Conservation (phyloP, 495 filamentous ascomycete genomes). For the Haplographium delicatum region DNA sequence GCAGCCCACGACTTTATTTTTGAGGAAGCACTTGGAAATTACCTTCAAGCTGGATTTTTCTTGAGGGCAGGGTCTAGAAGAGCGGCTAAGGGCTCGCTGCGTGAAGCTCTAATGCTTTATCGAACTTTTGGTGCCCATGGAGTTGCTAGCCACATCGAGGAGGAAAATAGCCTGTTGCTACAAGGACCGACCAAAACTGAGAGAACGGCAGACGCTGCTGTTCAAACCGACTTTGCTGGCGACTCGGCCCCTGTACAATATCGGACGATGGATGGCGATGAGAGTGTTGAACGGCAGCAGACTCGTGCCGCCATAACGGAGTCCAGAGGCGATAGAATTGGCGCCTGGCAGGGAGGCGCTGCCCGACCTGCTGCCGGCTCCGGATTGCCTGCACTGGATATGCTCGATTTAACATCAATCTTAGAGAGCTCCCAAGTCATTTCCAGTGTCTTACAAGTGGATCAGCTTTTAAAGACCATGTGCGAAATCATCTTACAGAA, state of each 20-base stretch:
- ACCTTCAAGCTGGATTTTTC: constrained; percentile 71
- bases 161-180: constrained; percentile 67
- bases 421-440: constrained; percentile 85
- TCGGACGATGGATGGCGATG: constrained; percentile 43
- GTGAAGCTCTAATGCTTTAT: constrained; percentile 70
- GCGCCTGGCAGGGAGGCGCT: constrained; percentile 53
- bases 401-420: constrained; percentile 83
- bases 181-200: constrained; percentile 56
- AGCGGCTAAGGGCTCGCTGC: constrained; percentile 64
- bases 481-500: constrained; percentile 85
- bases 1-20: constrained; percentile 70
- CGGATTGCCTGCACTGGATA: constrained; percentile 59
- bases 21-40: constrained; percentile 76
- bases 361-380: constrained; percentile 37
- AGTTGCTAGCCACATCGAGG: constrained; percentile 63
- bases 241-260: constrained; percentile 56
- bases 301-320: constrained; percentile 40
- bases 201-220: constrained; percentile 60
- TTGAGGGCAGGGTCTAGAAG: constrained; percentile 64
- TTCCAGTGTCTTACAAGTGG: constrained; percentile 80
- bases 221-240: constrained; percentile 67
- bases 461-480: constrained; percentile 81
- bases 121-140: constrained; percentile 68
- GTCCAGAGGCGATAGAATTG: constrained; percentile 56
- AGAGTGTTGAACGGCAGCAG: constrained; percentile 49